A percentile compares a stretch with the other conserved stretches of the same genome.
These are phyloP conservation scores for Colletotrichum gigasporum DNA, from an alignment of 2,329 filamentous ascomycete species.

Conservation along the genomic window DNA sequence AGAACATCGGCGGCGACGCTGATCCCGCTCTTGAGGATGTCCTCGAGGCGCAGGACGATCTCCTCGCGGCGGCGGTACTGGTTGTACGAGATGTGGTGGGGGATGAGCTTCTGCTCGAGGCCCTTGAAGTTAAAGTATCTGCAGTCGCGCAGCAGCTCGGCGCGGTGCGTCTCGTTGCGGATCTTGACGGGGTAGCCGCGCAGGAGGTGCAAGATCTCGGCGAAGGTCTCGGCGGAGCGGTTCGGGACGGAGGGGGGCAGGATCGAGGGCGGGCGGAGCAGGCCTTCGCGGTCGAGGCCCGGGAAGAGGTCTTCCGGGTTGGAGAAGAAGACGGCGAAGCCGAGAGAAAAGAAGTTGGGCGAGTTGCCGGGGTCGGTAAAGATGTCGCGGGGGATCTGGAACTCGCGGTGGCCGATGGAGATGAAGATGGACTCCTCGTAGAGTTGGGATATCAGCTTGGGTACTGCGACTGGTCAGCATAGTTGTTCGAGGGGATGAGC, in stretches of 20 bases:
- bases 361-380: slow-evolving; percentile 87
- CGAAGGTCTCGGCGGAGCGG: slow-evolving; percentile 84
- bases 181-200: slow-evolving; percentile 86
- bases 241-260: slow-evolving; percentile 83
- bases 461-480: slow-evolving; percentile 64
- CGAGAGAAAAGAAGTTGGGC: slow-evolving; percentile 96
- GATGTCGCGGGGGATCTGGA: slow-evolving; percentile 88
- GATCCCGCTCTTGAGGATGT: slow-evolving; percentile 89
- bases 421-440: slow-evolving; percentile 94
- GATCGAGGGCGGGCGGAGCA: slow-evolving; percentile 89
- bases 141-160: slow-evolving; percentile 82
- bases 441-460: slow-evolving; percentile 87
- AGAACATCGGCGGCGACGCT: slow-evolving; percentile 65
- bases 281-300: slow-evolving; percentile 78
- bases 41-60: slow-evolving; percentile 82
- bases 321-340: slow-evolving; percentile 88
- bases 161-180: slow-evolving; percentile 78
- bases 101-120: slow-evolving; percentile 86
- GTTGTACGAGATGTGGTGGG: slow-evolving; percentile 81
- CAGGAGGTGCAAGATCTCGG: slow-evolving; percentile 82
- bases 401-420: slow-evolving; percentile 85
- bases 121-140: slow-evolving; percentile 94
- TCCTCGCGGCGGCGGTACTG: slow-evolving; percentile 73
- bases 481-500: not conserved
- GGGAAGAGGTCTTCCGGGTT: slow-evolving; percentile 84